Percentiles rank a stretch among this genome's conserved stretches.
Conservation (phyloP, 495 filamentous ascomycete species). For the Tetracladium setigerum region DNA sequence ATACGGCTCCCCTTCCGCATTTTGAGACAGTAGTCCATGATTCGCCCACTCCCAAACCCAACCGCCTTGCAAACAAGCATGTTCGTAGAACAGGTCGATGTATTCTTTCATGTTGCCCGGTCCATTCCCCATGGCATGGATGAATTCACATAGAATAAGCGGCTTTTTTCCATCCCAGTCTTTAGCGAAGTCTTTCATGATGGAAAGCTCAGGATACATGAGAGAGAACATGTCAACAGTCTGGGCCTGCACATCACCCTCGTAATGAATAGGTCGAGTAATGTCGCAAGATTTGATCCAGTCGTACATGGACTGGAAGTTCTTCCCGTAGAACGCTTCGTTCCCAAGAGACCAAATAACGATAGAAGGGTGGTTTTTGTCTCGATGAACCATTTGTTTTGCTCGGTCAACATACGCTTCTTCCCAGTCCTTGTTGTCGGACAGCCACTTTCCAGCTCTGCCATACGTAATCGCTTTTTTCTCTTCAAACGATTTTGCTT, state of each 20-base stretch:
- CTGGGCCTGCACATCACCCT: constrained; percentile 50
- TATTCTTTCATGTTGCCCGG: constrained; percentile 63
- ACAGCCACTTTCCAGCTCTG: constrained; percentile 39
- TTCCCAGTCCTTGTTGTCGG: constrained; percentile 61
- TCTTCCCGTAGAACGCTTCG: constrained; percentile 64
- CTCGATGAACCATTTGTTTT: constrained; percentile 55
- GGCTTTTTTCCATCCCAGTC: constrained; percentile 39
- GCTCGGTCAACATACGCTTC: constrained; percentile 65
- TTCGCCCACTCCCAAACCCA: constrained; percentile 77
- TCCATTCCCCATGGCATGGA: constrained; percentile 70
- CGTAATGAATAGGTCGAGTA: constrained; percentile 59
- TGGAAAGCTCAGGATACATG: constrained; percentile 54
- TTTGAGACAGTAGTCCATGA: constrained; percentile 51
- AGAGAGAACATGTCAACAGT: constrained; percentile 57
- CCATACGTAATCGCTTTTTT: constrained; percentile 26
- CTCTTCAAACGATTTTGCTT: constrained; percentile 19
- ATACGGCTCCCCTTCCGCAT: constrained; percentile 45
- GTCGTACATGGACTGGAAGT: constrained; percentile 60
- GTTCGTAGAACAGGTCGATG: constrained; percentile 53
- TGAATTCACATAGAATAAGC: constrained; percentile 62
- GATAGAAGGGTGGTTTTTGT: constrained; percentile 60
- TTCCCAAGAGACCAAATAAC: constrained; percentile 72
- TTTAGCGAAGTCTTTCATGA: constrained; percentile 34
- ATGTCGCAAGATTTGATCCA: constrained; percentile 50
- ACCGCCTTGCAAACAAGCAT: constrained; percentile 58